phyloP scores from a whole-genome alignment of 2,329 filamentous ascomycete species.

The Colletotrichum cuscutae region DNA sequence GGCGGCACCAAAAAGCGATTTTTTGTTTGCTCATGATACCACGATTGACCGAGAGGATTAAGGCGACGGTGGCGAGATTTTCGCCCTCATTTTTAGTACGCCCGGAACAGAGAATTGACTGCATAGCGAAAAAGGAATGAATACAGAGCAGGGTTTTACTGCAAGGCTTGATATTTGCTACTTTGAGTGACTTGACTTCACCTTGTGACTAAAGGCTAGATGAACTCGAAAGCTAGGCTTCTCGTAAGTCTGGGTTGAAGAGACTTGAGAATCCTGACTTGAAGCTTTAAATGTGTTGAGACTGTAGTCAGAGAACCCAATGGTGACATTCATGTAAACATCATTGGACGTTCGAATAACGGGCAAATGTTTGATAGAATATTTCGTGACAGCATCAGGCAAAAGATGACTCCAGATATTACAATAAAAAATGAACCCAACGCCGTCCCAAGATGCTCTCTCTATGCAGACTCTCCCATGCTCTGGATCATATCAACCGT shows the following conservation, averaged over 20 bases:
- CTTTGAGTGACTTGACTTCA: neutral
- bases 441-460: neutral
- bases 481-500: conserved; percentile 32
- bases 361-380: neutral
- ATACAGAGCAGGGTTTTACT: conserved; percentile 5
- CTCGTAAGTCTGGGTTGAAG: no score
- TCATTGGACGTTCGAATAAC: neutral
- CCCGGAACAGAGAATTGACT: neutral
- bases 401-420: neutral
- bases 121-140: conserved; percentile 4
- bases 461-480: conserved; percentile 27
- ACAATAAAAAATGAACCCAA: neutral
- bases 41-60: conserved; percentile 19
- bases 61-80: neutral
- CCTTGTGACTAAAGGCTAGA: no score
- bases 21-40: conserved; percentile 34
- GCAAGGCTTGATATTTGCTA: neutral
- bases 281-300: no score
- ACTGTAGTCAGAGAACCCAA: neutral
- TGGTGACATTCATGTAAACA: neutral
- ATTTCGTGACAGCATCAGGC: neutral
- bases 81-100: neutral
- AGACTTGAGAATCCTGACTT: no score
- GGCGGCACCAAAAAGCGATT: conserved; percentile 32
- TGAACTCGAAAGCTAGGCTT: no score